These are phyloP conservation scores for Amaranthus hypochondriacus DNA, from an alignment of 148 eudicot species.

Conservation along the genomic window DNA sequence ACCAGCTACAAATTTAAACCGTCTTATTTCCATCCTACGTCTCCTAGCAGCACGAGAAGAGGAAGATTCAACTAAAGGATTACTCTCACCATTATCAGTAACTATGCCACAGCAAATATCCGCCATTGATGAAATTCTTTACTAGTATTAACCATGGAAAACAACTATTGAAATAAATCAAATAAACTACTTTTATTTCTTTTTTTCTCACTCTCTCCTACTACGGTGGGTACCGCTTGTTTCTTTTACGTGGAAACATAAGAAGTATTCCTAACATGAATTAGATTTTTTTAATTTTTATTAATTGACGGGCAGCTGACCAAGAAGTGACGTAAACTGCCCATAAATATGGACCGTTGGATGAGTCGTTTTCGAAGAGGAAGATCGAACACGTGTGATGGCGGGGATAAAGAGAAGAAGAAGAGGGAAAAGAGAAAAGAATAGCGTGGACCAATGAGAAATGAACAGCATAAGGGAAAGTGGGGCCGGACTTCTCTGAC, in stretches of 20 bases:
- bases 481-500: conserved; percentile 23
- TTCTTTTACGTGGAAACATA: conserved; percentile 4
- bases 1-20: conserved; percentile 30
- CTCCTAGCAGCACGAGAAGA: conserved; percentile 39
- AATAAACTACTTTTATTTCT: not conserved
- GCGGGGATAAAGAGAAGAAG: not conserved
- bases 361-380: not conserved
- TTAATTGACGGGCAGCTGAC: not conserved
- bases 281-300: not conserved
- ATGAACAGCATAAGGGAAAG: not conserved
- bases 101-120: conserved; percentile 45
- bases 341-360: conserved; percentile 21
- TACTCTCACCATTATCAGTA: conserved; percentile 26
- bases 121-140: conserved; percentile 37
- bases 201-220: conserved; percentile 7
- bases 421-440: not conserved
- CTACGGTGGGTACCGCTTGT: conserved; percentile 12
- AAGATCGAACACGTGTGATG: conserved; percentile 22
- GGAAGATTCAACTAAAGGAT: conserved; percentile 23
- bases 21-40: conserved; percentile 54
- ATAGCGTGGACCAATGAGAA: conserved; percentile 29
- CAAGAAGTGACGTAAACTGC: conserved; percentile 6
- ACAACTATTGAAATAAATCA: not conserved
- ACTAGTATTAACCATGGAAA: not conserved
- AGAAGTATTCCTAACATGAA: not conserved